Conservation (phyloP, 2,329 filamentous ascomycete genomes). For the Massarina eburnea region DNA sequence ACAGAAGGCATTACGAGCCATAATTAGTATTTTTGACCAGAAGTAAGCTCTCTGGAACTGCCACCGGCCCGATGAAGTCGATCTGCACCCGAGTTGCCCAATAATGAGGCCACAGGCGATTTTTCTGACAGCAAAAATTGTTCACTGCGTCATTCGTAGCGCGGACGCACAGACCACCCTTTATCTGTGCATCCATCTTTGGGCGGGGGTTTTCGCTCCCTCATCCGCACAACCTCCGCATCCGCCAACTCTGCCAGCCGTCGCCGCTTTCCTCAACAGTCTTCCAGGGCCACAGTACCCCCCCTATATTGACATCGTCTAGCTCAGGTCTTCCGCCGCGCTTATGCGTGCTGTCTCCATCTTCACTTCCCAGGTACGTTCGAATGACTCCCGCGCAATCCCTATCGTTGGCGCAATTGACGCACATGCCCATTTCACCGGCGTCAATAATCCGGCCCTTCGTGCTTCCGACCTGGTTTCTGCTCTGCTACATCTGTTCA, state of each 20-base stretch:
- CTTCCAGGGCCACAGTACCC: conserved; percentile 25
- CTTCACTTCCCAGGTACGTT: conserved; percentile 57
- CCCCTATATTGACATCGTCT: conserved; percentile 29
- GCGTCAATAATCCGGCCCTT: conserved; percentile 5
- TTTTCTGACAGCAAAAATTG: conserved; percentile 9
- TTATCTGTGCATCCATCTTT: background rate
- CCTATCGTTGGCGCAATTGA: conserved; percentile 30
- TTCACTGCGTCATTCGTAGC: conserved; percentile 16
- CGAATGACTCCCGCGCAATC: conserved; percentile 14
- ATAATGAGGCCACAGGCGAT: conserved; percentile 8
- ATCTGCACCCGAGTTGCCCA: conserved; percentile 11
- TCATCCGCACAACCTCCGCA: conserved; percentile 13
- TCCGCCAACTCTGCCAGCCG: background rate
- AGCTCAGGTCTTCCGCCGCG: conserved; percentile 30
- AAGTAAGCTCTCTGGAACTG: background rate
- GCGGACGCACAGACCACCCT: background rate
- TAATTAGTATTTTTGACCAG: background rate
- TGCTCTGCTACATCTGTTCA: conserved; percentile 6
- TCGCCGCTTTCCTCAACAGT: conserved; percentile 1
- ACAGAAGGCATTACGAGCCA: background rate
- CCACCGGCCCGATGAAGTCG: background rate
- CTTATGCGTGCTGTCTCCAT: conserved; percentile 54
- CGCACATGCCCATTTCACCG: conserved; percentile 31
- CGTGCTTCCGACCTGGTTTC: background rate
- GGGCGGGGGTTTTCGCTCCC: conserved; percentile 11